phyloP scores from a whole-genome alignment of 108 stramenopile genomes.

The Skeletonema menzelii region DNA sequence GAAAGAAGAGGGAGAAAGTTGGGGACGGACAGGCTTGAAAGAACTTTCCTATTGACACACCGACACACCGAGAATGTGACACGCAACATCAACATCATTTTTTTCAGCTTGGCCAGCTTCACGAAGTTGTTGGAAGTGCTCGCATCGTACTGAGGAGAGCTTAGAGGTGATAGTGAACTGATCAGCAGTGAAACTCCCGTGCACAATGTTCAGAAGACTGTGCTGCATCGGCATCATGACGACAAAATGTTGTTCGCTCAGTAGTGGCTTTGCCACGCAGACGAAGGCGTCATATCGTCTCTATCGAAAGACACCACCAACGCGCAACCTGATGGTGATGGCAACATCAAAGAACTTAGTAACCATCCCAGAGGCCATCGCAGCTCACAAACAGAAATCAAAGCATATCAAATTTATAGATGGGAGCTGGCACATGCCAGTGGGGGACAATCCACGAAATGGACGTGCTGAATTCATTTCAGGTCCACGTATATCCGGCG shows the following conservation, averaged over 20 bases:
- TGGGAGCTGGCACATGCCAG: conserved; percentile 48
- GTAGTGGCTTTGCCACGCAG: background rate
- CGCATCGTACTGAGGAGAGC: no score
- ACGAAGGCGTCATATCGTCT: background rate
- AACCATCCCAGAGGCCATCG: conserved; percentile 17
- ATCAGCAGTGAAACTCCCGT: no score
- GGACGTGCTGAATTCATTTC: conserved; percentile 22
- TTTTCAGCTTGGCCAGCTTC: no score
- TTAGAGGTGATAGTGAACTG: no score
- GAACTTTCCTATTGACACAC: no score
- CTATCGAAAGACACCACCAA: background rate
- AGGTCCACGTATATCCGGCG: conserved; percentile 70
- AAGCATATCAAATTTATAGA: conserved; percentile 25
- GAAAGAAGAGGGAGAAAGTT: no score
- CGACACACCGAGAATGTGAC: no score
- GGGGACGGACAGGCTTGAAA: no score
- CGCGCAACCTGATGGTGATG: background rate
- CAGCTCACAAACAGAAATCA: conserved; percentile 13
- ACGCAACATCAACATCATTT: no score
- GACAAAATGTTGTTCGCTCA: background rate
- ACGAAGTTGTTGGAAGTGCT: no score
- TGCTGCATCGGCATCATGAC: background rate
- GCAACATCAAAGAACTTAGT: conserved; percentile 14
- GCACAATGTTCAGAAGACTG: background rate
- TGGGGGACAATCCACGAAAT: conserved; percentile 18